A percentile compares a stretch with the other conserved stretches of the same genome.
Conservation (phyloP, 768 basidiomycete species). For the Cantharellus anzutake region DNA sequence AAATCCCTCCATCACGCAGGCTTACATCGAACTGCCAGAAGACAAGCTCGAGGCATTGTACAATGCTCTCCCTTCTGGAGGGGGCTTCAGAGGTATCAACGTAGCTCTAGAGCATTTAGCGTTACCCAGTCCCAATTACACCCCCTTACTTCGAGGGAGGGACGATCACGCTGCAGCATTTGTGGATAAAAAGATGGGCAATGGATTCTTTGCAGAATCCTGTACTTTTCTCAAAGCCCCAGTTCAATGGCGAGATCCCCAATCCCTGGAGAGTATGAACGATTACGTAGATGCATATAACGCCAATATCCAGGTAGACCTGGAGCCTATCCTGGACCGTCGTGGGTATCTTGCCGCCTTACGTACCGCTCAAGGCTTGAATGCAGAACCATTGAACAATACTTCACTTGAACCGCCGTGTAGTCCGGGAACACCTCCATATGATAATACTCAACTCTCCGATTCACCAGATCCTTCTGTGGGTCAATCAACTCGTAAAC, state of each 20-base stretch:
- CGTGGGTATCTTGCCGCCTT: neutral
- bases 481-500: neutral
- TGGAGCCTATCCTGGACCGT: neutral
- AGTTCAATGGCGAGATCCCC: neutral
- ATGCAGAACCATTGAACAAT: neutral
- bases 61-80: constrained; percentile 14
- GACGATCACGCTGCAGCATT: neutral
- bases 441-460: neutral
- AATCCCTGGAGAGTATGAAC: neutral
- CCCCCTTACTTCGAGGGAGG: constrained; percentile 11
- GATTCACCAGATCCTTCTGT: neutral
- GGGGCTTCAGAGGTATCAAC: constrained; percentile 19
- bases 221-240: neutral
- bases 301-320: neutral
- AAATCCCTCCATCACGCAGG: constrained; percentile 31
- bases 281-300: neutral
- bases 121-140: constrained; percentile 23
- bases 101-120: constrained; percentile 33
- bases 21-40: constrained; percentile 24
- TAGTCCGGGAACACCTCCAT: too few species aligned
- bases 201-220: constrained; percentile 28
- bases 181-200: constrained; percentile 11
- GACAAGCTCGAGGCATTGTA: constrained; percentile 14
- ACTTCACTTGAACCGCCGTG: neutral
- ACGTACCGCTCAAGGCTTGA: neutral